Evolutionary conservation across 192 early-diverging fungal genomes (phyloP), one percentile per base, ranked within the genome.

Genomic region (Lobosporangium transversale): DNA sequence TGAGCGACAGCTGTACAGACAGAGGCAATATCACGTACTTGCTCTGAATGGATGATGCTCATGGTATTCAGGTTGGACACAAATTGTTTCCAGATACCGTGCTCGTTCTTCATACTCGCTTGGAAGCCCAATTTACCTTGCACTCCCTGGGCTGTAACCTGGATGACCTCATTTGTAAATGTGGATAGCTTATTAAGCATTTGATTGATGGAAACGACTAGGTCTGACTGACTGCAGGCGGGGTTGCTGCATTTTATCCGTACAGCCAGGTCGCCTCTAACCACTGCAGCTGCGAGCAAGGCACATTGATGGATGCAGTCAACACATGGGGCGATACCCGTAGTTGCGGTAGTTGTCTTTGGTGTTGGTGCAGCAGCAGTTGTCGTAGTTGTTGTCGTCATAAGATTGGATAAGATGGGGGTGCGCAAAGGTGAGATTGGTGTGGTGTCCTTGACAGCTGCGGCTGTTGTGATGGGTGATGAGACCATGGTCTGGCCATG

Each of bases 51-150:
- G 20, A 78, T 81, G 10, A 63, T 62, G 8, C 80, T 88, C 80
- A 89, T 86, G 30, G 68, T 68, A 54, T 89, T 91, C 30, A 88
- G 70, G 57, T 88, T 81, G 40, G 56, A 66, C 24, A 88, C 83
- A 62, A 91, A 80, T 30, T 87, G 80, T 6, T 65, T 76, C 87
- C 87, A 91, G 20, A 79, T 74, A 48, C 89, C 89, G 15, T 74
- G 73, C 7, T 81, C 78, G 15, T 81, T 68, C 32, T 80, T 68
- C 26, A 81, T 63, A n/a, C 74, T 66, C 14, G 83, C 83, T 31
- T 93, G 90, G 0, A 88, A 88, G 55, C 91, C 93, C 3, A 94
- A 81, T 31, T 87, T 86, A 9, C 93, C 91, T 68, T 92, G 89
- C 30, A 88, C 84, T 7, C 88, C 91, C 53, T 92, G 88, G 3